Base-by-base conservation (phyloP, 768 basidiomycete genomes). In the Suillus decipiens region DNA sequence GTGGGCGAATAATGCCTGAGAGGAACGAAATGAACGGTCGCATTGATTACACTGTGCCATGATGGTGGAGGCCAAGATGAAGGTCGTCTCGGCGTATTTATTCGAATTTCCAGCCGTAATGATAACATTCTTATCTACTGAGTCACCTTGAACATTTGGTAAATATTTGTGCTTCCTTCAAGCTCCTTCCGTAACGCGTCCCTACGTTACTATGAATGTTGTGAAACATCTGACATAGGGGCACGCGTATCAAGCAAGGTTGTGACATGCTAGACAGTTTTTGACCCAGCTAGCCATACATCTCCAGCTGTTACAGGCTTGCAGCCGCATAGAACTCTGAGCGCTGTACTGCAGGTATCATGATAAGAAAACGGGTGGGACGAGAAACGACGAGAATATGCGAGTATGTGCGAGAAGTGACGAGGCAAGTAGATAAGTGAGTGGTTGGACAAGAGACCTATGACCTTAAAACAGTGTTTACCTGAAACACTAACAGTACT, bases 1-100 rank as follows among this genome's bases (percentile, higher is more conserved):
- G 58, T 73, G 72, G 33, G 69, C 66, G 43, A 64, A 63, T 14
- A 67, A 60, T 5, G 73, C 71, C 17, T 39, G 33, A 12, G 59
- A 6, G n/a, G 59, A 57, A 43, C 31, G 24, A 24, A 39, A 61
- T 59, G 36, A 57, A 36, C 24, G 37, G 24, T 48, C 15, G 8
- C 48, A 61, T 41, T 39, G 51, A 31, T 19, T 59, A 37, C 33
- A 61, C 60, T 61, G 5, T 11, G 14, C 9, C 50, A 61, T 59
- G 60, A 41, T 41, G 14, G 59, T 57, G 24, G 55, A 17, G 19
- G 60, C 41, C 36, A 37, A 12, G 36, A 59, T 1, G 24, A 59
- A 59, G 60, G n/a, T 34, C 8, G 24, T 6, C 22, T 28, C 3
- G 9, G 17, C 12, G 56, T 41, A 31, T 41, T 57, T 57, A 57